Base-by-base conservation (phyloP, 805 yeast genomes). In the Metschnikowia aberdeeniae region DNA sequence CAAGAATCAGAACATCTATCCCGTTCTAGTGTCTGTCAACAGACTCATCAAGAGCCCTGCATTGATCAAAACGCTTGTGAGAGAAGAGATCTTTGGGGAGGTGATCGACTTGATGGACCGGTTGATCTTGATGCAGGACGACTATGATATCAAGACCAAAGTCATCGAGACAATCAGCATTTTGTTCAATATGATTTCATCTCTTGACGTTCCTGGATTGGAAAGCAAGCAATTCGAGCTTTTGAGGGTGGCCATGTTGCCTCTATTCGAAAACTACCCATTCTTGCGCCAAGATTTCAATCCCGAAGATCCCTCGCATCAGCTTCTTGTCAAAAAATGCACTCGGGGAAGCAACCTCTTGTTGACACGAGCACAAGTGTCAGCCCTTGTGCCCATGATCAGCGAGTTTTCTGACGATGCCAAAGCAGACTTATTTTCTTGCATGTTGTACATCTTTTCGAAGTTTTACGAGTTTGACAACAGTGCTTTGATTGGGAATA, bases 51-150 rank as follows among this genome's bases (percentile, higher is more conserved):
- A 72, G 37, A 76, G 81, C 33, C 68, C 77, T 2, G 73, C 79
- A 4, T 73, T 87, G 12, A 76, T 84, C 9, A 72, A 76, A 6
- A 66, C 82, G 14, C 64, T 89, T 3, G 82, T 86, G 60, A 73
- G 80, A 40, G 87, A 82, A 50, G 78, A 73, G 5, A 76, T 89
- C 0, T 86, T 87, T 61, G 76, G 76, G 2, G 99, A 93, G 59
- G 73, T 82, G 8, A 70, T 89, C 41, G 93, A 86, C 51, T 66
- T 88, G 20, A 69, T 92, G 43, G 95, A 87, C 56, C 73, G 96
- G 40, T 65, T 86, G 36, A 75, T 85, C 13, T 63, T 86, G 22
- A 75, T 82, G 17, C 84, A 80, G 27, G 74, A 72, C 6, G 82
- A 82, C 47, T 64, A 81, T 26, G 80, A 79, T n/a, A 76, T 87